Conservation (phyloP, 2,329 filamentous ascomycete species). For the Phaeosphaeriaceae sp. region DNA sequence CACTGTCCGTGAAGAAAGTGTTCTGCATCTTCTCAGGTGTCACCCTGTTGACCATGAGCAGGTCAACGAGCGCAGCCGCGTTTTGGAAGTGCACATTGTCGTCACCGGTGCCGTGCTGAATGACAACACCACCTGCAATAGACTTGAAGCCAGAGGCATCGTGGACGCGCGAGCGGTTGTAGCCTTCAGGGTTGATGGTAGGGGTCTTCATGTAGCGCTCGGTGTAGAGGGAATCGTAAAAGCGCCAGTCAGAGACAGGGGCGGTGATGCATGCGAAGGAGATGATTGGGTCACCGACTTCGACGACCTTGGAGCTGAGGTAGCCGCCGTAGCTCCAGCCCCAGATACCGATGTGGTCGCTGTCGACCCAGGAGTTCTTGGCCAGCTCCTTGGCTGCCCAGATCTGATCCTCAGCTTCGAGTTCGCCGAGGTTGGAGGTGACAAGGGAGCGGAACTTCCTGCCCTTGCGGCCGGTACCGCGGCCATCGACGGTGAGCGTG, state of each 20-base stretch:
- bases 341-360: conserved; percentile 68
- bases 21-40: conserved; percentile 68
- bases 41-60: conserved; percentile 66
- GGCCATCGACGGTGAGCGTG: conserved; percentile 72
- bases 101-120: conserved; percentile 72
- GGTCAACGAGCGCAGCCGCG: conserved; percentile 65
- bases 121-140: conserved; percentile 65
- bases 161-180: conserved; percentile 66
- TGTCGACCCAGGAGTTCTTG: conserved; percentile 63
- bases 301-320: conserved; percentile 70
- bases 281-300: conserved; percentile 67
- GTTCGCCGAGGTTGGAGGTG: conserved; percentile 64
- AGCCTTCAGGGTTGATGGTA: conserved; percentile 64
- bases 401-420: conserved; percentile 72
- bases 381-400: conserved; percentile 68
- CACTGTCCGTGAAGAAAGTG: conserved; percentile 70
- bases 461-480: conserved; percentile 70
- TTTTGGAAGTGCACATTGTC: conserved; percentile 78
- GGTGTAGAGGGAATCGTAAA: conserved; percentile 76
- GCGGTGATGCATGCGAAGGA: conserved; percentile 69
- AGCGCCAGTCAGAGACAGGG: conserved; percentile 72
- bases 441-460: conserved; percentile 68
- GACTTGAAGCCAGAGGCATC: conserved; percentile 67
- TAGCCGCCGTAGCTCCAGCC: conserved; percentile 75
- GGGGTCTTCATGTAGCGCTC: conserved; percentile 75